Conservation (phyloP, 805 yeast species). For the Cyberlindnera sargentensis region DNA sequence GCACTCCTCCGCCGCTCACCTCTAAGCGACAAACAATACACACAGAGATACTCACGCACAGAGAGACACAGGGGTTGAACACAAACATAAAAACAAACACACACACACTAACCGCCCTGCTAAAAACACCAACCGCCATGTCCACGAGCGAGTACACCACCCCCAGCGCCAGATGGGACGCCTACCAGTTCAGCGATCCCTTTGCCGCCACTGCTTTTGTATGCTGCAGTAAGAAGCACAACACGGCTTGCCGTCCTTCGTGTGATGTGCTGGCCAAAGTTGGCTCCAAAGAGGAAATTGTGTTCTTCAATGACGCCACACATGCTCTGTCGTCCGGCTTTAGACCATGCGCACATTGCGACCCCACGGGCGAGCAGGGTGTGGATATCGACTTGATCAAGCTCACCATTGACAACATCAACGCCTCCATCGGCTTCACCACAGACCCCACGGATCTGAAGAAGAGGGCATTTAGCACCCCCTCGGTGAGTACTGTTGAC, state of each 20-base stretch:
- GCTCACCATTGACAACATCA: slow-evolving; percentile 47
- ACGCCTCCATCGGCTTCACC: slow-evolving; percentile 49
- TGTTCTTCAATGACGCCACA: slow-evolving; percentile 33
- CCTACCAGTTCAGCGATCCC: slow-evolving; percentile 61
- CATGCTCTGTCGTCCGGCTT: slow-evolving; percentile 42
- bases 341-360: slow-evolving; percentile 47
- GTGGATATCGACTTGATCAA: slow-evolving; percentile 28
- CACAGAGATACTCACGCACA: too few species aligned
- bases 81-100: too few species aligned
- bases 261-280: slow-evolving; percentile 45
- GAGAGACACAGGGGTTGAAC: too few species aligned
- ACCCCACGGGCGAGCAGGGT: slow-evolving; percentile 33
- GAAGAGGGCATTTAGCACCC: slow-evolving; percentile 20
- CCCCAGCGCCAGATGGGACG: slow-evolving; percentile 41
- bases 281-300: slow-evolving; percentile 33
- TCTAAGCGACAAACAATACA: too few species aligned
- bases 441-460: slow-evolving; percentile 16
- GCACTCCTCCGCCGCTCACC: too few species aligned
- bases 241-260: slow-evolving; percentile 58
- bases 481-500: slow-evolving; percentile 12
- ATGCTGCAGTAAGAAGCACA: slow-evolving; percentile 39
- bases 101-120: too few species aligned
- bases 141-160: slow-evolving; percentile 5
- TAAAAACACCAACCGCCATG: neutral
- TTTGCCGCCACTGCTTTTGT: slow-evolving; percentile 53